Percentiles rank a stretch among this genome's conserved stretches.
These are phyloP conservation scores for Panaeolus cyanescens DNA, from an alignment of 768 basidiomycete species.

Conservation along the genomic window DNA sequence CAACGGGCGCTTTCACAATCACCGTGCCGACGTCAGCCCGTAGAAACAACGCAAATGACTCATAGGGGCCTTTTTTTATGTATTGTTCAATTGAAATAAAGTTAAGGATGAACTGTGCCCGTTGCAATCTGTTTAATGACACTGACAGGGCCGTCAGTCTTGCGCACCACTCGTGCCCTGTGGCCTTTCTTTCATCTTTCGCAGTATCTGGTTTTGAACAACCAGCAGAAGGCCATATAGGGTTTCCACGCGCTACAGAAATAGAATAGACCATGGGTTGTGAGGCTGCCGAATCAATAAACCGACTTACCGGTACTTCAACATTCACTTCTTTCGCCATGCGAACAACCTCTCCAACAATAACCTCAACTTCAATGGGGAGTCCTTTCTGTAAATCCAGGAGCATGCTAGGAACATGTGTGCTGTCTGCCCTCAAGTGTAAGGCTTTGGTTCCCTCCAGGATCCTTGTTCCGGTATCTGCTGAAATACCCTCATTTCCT, in stretches of 20 bases:
- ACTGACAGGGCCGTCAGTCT: not conserved
- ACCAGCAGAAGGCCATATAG: slow-evolving; percentile 60
- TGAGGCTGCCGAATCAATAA: not conserved
- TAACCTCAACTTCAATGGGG: slow-evolving; percentile 70
- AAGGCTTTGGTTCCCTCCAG: slow-evolving; percentile 39
- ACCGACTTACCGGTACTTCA: slow-evolving; percentile 50
- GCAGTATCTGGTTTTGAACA: slow-evolving; percentile 62
- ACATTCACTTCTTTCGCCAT: slow-evolving; percentile 48
- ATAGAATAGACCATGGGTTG: not conserved
- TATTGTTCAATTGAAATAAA: not conserved
- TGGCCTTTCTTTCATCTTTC: slow-evolving; percentile 23
- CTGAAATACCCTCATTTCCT: slow-evolving; percentile 42
- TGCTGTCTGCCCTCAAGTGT: slow-evolving; percentile 43
- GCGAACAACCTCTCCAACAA: slow-evolving; percentile 61
- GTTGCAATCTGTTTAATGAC: not conserved
- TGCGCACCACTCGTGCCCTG: slow-evolving; percentile 3
- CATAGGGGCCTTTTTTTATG: not conserved
- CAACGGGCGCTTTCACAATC: not conserved
- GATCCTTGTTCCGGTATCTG: slow-evolving; percentile 37
- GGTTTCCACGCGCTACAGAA: slow-evolving; percentile 56
- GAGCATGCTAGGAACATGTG: slow-evolving; percentile 62
- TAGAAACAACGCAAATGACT: not conserved
- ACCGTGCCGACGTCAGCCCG: not conserved
- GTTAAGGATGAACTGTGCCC: no score
- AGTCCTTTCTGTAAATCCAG: slow-evolving; percentile 53